phyloP scores from a whole-genome alignment of 495 filamentous ascomycete species.

The Hypoxylon cercidicola region DNA sequence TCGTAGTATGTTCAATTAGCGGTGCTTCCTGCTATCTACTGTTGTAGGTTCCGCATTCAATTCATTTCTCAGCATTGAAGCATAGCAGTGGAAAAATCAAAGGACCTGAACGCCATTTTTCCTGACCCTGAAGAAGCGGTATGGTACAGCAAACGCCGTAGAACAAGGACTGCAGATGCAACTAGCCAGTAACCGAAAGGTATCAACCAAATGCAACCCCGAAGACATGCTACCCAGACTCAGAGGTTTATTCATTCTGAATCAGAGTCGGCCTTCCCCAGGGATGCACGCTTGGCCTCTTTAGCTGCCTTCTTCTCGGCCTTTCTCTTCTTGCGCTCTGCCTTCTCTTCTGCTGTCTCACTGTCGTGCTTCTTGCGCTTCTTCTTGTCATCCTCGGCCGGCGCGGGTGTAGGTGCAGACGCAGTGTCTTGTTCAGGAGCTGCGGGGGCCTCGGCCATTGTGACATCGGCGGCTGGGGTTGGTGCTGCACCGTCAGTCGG shows the following conservation, averaged over 20 bases:
- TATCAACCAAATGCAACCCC: constrained; percentile 43
- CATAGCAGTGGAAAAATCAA: constrained; percentile 18
- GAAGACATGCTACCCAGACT: constrained; percentile 19
- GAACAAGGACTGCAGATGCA: constrained; percentile 35
- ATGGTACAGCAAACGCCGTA: constrained; percentile 43
- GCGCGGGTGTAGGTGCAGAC: constrained; percentile 52
- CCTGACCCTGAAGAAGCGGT: constrained; percentile 33
- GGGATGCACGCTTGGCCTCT: constrained; percentile 58
- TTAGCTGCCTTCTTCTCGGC: constrained; percentile 77
- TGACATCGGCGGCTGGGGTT: constrained; percentile 40
- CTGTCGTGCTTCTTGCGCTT: constrained; percentile 86
- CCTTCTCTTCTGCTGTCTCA: constrained; percentile 79
- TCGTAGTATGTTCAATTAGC: constrained; percentile 17
- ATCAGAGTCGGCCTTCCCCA: constrained; percentile 46
- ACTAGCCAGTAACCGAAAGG: constrained; percentile 39
- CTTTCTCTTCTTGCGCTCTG: constrained; percentile 79
- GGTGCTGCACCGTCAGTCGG: constrained; percentile 37
- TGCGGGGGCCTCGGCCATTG: constrained; percentile 44
- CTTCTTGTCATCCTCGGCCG: constrained; percentile 63
- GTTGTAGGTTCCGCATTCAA: constrained; percentile 13
- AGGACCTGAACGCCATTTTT: constrained; percentile 40
- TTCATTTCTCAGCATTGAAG: constrained; percentile 8
- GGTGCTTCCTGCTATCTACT: constrained; percentile 25
- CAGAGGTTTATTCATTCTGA: constrained; percentile 35
- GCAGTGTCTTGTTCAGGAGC: constrained; percentile 47